Evolutionary conservation across 1,284 basidiomycete genomes (phyloP), one percentile per base, ranked within the genome.

Genomic region (Moniliella sp.): DNA sequence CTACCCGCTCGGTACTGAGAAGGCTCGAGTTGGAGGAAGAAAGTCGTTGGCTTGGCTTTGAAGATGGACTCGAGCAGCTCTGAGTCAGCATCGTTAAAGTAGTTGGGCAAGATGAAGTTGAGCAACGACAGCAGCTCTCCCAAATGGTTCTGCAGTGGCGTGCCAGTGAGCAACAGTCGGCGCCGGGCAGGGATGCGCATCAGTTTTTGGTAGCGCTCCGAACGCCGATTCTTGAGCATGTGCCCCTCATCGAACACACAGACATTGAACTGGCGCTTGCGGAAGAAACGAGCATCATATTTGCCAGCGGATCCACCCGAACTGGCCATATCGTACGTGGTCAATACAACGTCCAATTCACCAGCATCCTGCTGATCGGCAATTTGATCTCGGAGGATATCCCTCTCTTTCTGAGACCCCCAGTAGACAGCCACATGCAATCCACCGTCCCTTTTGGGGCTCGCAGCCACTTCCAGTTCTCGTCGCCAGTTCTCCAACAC

Each of bases 401-500:
- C 66, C n/a, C 91, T 74, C 32, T 94, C 84, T 15, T 76, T 74
- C 64, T 93, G 88, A 19, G 73, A 71, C 5, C 82, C 91, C 48
- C 94, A 97, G 61, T 97, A 99, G 10, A 80, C 78, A 54, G 78
- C 73, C 8, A 93, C 73, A n/a, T 71, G 67, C 57, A 99, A 75
- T 2, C 52, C 42, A 0, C 84, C 83, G 1, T 78, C 80, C 50
- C 97, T 97, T 23, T n/a, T n/a, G 2, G 21, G n/a, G n/a, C n/a
- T n/a, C n/a, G n/a, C n/a, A n/a, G n/a, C n/a, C 27, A 74, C 74
- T 21, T 74, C 71, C 56, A 99, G 93, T 62, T 99, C 91, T 42
- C 91, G 73, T 57, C 79, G 78, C 91, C 91, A 99, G 55, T 99
- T 97, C 62, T 97, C 91, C 14, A 97, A 65, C 0, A 86, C 94